Evolutionary conservation across 768 basidiomycete species (phyloP), one percentile per base, ranked within the genome.

Genomic region (Basidioascus undulatus): DNA sequence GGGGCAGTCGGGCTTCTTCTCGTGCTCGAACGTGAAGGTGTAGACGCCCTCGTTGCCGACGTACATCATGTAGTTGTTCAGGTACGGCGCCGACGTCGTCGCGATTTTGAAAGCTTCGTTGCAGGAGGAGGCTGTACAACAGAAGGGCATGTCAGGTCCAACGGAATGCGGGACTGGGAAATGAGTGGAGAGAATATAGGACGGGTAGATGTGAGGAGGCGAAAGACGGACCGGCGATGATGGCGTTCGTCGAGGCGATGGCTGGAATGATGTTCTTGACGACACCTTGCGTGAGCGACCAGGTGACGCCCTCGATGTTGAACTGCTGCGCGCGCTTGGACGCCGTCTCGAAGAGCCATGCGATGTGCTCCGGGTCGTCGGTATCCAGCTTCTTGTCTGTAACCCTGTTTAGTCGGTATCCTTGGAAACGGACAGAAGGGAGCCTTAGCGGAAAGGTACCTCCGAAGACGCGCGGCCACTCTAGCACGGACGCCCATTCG

Each of bases 91-190:
- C 19, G 81, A 82, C 47, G 74, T 81, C 0, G 92, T 96, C 19
- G 83, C 87, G 44, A 98, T 83, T 61, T 98, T 98, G 66, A 98
- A 89, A 13, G 92, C 92, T 59, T 98, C 92, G 52, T 92, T 96
- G 54, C 89, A 96, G 61, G 89, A 96, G 2, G 87, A 79, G 30
- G 89, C 89, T 80, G 46, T 20, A 27, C 40, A 27, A 20, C 27
- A 23, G 12, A 10, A 27, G 4, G 12, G 28, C 23, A 42, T 3
- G 13, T 40, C 18, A 13, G n/a, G 16, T 18, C 13, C 26, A 32
- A 35, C 7, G 24, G 3, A 19, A 19, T 25, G 13, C 10, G 19
- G 21, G 35, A 25, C 3, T 1, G 9, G 13, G 24, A 35, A 5
- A 18, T n/a, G n/a, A n/a, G n/a, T n/a, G n/a, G n/a, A 28, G 26